Conservation (phyloP, 331 rosid species). For the Stylosanthes scabra region DNA sequence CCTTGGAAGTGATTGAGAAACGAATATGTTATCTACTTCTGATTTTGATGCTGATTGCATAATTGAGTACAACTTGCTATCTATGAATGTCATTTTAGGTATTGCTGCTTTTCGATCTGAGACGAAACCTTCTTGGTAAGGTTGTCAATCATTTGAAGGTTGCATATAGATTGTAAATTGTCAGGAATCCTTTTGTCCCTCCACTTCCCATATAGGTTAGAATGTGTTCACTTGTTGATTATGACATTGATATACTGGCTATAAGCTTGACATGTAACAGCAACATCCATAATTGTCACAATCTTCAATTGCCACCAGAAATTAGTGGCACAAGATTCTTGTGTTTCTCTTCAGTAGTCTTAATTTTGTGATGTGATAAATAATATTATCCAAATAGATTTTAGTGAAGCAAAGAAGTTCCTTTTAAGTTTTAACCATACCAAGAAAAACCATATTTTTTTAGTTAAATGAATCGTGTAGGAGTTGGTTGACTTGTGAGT, state of each 20-base stretch:
- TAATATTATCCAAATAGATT: no score
- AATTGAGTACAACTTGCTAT: slow-evolving; percentile 41
- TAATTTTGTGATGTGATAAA: not conserved
- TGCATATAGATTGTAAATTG: slow-evolving; percentile 46
- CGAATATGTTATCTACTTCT: not conserved
- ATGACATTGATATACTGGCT: slow-evolving; percentile 30
- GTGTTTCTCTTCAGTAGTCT: not conserved
- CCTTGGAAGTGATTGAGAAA: not conserved
- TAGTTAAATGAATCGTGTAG: no score
- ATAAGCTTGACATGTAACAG: slow-evolving; percentile 37
- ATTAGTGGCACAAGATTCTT: not conserved
- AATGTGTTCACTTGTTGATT: slow-evolving; percentile 39
- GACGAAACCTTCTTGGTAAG: slow-evolving; percentile 39
- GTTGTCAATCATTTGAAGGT: slow-evolving; percentile 47
- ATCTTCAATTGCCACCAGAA: slow-evolving; percentile 28
- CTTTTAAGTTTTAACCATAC: no score
- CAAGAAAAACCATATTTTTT: no score
- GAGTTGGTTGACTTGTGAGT: no score
- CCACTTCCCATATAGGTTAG: slow-evolving; percentile 45
- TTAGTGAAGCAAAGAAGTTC: no score
- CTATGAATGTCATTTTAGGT: slow-evolving; percentile 36
- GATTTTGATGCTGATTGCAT: slow-evolving; percentile 30
- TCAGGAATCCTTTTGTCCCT: slow-evolving; percentile 23
- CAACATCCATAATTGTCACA: slow-evolving; percentile 9
- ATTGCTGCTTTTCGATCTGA: slow-evolving; percentile 40